Percentiles rank a stretch among this genome's conserved stretches.
Conservation (phyloP, 257 asterid species). For the Solanum sparsipilum region DNA sequence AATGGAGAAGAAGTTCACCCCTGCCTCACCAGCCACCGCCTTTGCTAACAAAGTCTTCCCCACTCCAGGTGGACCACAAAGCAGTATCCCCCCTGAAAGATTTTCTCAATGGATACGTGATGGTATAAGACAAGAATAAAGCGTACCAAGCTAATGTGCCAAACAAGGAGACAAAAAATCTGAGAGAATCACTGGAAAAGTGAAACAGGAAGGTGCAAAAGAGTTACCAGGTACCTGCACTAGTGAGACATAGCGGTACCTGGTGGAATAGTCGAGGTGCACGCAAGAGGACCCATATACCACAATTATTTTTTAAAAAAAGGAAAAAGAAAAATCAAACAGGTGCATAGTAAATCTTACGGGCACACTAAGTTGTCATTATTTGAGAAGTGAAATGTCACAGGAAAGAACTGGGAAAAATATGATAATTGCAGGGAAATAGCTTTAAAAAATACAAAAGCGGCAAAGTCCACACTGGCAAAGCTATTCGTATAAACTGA, state of each 20-base stretch:
- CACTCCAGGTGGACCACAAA: conserved; percentile 98
- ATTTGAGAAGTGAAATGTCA: background rate
- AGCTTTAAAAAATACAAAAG: background rate
- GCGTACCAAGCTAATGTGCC: background rate
- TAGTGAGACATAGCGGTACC: background rate
- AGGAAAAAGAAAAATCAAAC: background rate
- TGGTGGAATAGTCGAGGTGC: background rate
- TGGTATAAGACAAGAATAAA: background rate
- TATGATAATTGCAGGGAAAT: background rate
- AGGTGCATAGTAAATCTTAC: background rate
- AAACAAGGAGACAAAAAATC: background rate
- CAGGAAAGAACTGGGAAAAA: background rate
- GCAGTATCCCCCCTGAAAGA: conserved; percentile 86
- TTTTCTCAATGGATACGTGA: background rate
- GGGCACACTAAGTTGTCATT: background rate
- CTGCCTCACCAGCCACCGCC: conserved; percentile 99
- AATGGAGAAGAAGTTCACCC: conserved; percentile 95
- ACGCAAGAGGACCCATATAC: background rate
- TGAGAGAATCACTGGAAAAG: background rate
- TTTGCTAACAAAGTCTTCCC: conserved; percentile 96
- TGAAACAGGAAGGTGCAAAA: background rate
- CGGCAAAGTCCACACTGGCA: background rate
- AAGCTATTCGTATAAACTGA: background rate
- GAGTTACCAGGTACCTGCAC: background rate
- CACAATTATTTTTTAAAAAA: background rate